Evolutionary conservation across 164 flowering plant genomes (phyloP).

Genomic region (Nymphaea thermarum): DNA sequence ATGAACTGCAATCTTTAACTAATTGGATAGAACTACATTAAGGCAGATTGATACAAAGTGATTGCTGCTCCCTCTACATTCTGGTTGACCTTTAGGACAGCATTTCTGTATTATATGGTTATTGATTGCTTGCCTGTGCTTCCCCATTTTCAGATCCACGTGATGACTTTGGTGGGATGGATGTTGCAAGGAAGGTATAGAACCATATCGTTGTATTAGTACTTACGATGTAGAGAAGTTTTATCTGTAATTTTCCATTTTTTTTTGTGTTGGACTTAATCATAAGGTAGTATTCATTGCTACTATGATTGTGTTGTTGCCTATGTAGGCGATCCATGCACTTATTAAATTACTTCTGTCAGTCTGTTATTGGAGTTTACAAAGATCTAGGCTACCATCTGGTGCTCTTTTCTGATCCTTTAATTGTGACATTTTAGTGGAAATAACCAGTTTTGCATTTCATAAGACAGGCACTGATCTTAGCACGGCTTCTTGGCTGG

Average conservation of each 20-base stretch:
- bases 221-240: neutral
- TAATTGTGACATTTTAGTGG: neutral
- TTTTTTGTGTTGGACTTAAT: too few species aligned
- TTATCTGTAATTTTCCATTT: too few species aligned
- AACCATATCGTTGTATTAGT: neutral
- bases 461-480: conserved; percentile 46
- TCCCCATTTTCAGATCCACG: conserved; percentile 59
- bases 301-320: too few species aligned
- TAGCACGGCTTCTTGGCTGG: conserved; percentile 77
- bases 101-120: neutral
- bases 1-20: too few species aligned
- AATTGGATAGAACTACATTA: too few species aligned
- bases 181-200: conserved; percentile 85
- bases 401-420: neutral
- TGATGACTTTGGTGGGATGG: conserved; percentile 96
- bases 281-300: too few species aligned
- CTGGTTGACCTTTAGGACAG: neutral
- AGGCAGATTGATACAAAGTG: too few species aligned
- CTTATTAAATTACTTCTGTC: neutral
- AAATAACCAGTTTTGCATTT: neutral
- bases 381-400: neutral
- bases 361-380: neutral
- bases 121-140: neutral
- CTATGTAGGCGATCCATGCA: too few species aligned
- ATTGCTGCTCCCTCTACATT: neutral